These are phyloP conservation scores for Dictyostelium intermedium DNA, from an alignment of 78 protist species.

Conservation along the genomic window DNA sequence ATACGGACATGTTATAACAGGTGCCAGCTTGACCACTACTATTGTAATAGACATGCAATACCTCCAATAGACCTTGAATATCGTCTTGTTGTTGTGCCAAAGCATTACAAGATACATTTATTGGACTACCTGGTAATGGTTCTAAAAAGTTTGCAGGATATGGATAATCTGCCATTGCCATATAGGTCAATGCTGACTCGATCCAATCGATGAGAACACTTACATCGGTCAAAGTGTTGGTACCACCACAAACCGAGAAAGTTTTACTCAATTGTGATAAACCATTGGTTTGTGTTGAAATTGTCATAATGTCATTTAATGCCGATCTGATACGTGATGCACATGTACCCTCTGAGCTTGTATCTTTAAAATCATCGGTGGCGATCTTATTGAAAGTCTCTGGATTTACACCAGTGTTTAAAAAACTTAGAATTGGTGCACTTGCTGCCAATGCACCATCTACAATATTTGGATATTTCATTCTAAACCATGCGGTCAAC, in stretches of 20 bases:
- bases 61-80: not conserved
- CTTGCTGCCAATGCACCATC: constrained; percentile 84
- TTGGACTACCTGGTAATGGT: constrained; percentile 82
- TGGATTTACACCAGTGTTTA: constrained; percentile 38
- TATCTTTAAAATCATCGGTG: constrained; percentile 55
- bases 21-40: constrained; percentile 26
- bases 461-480: constrained; percentile 66
- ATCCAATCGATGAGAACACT: constrained; percentile 25
- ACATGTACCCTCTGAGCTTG: constrained; percentile 53
- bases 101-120: constrained; percentile 72
- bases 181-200: constrained; percentile 40
- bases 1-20: not conserved
- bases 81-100: not conserved
- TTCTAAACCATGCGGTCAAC: constrained; percentile 64
- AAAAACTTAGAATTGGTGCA: constrained; percentile 67
- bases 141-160: constrained; percentile 66
- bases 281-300: constrained; percentile 2
- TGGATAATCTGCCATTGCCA: constrained; percentile 85
- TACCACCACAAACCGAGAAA: constrained; percentile 15
- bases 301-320: constrained; percentile 11
- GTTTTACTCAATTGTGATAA: not conserved
- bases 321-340: constrained; percentile 40
- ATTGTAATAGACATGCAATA: constrained; percentile 63
- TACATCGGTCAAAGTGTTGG: not conserved
- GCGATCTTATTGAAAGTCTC: constrained; percentile 73